Conservation (phyloP, 768 basidiomycete genomes). For the Termitomyces eurrhizus region DNA sequence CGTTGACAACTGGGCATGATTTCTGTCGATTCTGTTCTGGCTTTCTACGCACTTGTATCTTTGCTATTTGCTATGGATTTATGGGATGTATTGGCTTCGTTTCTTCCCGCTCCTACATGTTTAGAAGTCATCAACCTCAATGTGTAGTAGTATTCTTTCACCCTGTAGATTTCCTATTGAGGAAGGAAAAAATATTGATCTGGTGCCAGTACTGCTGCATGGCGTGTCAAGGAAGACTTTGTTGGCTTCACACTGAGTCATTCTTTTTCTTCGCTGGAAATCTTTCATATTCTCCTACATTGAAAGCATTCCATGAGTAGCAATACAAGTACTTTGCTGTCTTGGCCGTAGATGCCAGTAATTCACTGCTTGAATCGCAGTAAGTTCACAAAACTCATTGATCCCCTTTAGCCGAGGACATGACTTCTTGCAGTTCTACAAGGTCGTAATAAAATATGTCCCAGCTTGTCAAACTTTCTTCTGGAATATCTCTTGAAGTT, state of each 20-base stretch:
- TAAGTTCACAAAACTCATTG: background rate
- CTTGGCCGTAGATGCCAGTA: too few species aligned
- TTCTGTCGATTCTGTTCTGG: background rate
- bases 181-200: background rate
- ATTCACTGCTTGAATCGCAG: too few species aligned
- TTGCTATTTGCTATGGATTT: background rate
- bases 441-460: slow-evolving; percentile 5
- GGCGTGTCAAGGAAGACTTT: background rate
- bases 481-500: slow-evolving; percentile 34
- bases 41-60: background rate
- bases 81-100: background rate
- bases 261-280: background rate
- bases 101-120: background rate
- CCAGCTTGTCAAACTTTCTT: slow-evolving; percentile 18
- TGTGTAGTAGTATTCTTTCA: background rate
- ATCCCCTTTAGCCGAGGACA: background rate
- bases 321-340: background rate
- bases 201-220: too few species aligned
- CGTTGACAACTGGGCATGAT: slow-evolving; percentile 89
- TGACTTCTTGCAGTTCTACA: background rate
- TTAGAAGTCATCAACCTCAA: background rate
- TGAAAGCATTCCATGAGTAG: background rate
- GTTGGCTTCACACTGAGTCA: background rate
- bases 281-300: background rate
- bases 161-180: background rate